These are phyloP conservation scores for Bassia scoparia DNA, from an alignment of 148 eudicot genomes.

Conservation along the genomic window DNA sequence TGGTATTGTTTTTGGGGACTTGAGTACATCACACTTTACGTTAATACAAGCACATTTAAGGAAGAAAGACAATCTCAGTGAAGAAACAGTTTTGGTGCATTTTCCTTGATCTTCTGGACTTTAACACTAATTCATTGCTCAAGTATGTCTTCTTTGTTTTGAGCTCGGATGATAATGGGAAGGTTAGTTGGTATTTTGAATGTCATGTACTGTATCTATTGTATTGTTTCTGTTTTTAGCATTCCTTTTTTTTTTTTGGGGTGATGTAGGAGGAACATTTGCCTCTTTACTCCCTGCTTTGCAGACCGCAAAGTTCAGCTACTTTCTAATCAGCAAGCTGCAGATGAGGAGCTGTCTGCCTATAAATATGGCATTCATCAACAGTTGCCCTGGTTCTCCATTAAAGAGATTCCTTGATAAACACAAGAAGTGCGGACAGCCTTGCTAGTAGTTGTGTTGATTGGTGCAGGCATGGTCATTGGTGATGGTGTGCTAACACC, in stretches of 20 bases:
- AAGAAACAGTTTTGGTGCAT: conserved; percentile 78
- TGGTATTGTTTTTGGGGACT: conserved; percentile 92
- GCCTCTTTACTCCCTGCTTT: conserved; percentile 94
- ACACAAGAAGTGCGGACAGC: conserved; percentile 59
- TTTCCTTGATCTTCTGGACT: conserved; percentile 92
- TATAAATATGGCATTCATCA: conserved; percentile 59
- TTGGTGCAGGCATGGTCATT: conserved; percentile 94
- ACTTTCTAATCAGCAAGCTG: conserved; percentile 99
- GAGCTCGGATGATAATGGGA: conserved; percentile 94
- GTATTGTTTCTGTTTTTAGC: neutral
- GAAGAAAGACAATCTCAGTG: conserved; percentile 49
- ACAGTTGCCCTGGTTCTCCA: conserved; percentile 39
- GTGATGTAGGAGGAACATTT: conserved; percentile 87
- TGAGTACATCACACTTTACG: conserved; percentile 94
- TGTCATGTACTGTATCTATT: neutral
- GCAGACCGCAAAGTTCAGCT: conserved; percentile 88
- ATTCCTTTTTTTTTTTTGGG: conserved; percentile 11
- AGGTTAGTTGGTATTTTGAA: conserved; percentile 48
- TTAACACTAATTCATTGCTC: conserved; percentile 73
- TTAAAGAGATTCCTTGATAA: conserved; percentile 82
- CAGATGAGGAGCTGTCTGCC: conserved; percentile 90
- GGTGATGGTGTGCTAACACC: conserved; percentile 96
- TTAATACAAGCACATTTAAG: conserved; percentile 60
- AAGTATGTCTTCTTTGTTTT: conserved; percentile 75
- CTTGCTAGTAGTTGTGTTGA: conserved; percentile 63